Evolutionary conservation across 106 monocot genomes (phyloP), one percentile per base, ranked within the genome.

Genomic region (Allium fistulosum): DNA sequence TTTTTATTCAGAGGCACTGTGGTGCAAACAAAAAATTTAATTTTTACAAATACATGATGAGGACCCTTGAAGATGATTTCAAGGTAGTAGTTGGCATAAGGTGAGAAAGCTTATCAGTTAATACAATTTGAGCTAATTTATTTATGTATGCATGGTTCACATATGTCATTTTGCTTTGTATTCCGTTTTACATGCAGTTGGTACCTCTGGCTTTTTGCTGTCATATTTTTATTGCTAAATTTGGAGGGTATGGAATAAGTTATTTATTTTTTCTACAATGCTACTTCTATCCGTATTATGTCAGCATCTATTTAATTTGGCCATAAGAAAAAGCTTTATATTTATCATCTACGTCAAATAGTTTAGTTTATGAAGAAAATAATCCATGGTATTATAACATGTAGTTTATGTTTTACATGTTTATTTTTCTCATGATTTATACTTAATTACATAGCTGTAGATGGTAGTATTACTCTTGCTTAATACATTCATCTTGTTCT

Each of bases 11-110:
- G 88, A 86, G 48, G 66, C 93, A 93, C 26, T 81, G 70, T 17
- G 51, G 47, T 5, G 9, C 53, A 48, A 83, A 81, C 62, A 60
- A 65, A 55, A 62, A 81, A 9, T 92, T 88, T 62, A 75, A 93
- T 83, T 93, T 88, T 57, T 79, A 93, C 79, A 88, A 88, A 67
- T 93, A 85, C 68, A 75, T 88, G 83, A 69, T 93, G 81, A 82
- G 83, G 13, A 83, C 88, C 62, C 72, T 93, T 67, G 79, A 93
- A 74, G 76, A 80, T 69, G 93, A 93, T 75, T 93, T 93, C 66
- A 93, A 73, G 56, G 76, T 65, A 60, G 80, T 93, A 74, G 83
- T 93, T 56, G 88, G 88, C 10, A 88, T 93, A 62, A 93, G 85
- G 93, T 93, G 14, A 22, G 67, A 46, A 45, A 62, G 11, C 17